Percentiles rank a stretch among this genome's conserved stretches.
Evolutionary conservation across 2,329 filamentous ascomycete genomes (phyloP).

Genomic region (Penicillium decumbens): DNA sequence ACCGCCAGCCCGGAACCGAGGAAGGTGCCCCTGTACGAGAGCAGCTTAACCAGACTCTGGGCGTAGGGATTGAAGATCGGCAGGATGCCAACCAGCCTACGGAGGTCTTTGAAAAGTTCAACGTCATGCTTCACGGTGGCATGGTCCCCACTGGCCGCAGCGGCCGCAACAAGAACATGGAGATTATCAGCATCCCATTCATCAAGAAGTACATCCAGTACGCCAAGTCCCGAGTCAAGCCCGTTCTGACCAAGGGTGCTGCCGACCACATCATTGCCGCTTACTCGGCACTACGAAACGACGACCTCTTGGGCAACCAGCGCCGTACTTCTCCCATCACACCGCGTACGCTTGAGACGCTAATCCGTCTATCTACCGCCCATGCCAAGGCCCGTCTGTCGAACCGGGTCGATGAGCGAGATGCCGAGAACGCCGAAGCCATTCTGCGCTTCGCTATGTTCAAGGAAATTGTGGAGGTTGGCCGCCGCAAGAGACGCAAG

Average conservation of each 20-base stretch:
- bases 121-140: constrained; percentile 90
- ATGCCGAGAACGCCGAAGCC: constrained; percentile 79
- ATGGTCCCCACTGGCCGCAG: constrained; percentile 75
- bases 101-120: constrained; percentile 93
- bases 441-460: constrained; percentile 94
- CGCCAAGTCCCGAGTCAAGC: constrained; percentile 86
- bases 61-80: constrained; percentile 75
- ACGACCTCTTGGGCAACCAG: constrained; percentile 91
- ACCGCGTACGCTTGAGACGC: constrained; percentile 90
- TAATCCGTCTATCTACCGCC: constrained; percentile 95
- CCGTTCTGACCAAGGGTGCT: constrained; percentile 82
- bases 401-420: constrained; percentile 79
- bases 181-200: constrained; percentile 92
- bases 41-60: constrained; percentile 74
- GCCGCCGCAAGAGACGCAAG: constrained; percentile 78
- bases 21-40: constrained; percentile 94
- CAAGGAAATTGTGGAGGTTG: constrained; percentile 80
- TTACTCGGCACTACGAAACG: constrained; percentile 89
- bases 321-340: constrained; percentile 92
- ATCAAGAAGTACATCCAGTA: constrained; percentile 99
- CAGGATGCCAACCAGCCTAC: constrained; percentile 69
- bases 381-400: constrained; percentile 91
- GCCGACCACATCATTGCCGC: constrained; percentile 86
- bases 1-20: constrained; percentile 85
- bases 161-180: constrained; percentile 63